Conservation (phyloP, 495 filamentous ascomycete species). For the Chaetomium cochliodes region DNA sequence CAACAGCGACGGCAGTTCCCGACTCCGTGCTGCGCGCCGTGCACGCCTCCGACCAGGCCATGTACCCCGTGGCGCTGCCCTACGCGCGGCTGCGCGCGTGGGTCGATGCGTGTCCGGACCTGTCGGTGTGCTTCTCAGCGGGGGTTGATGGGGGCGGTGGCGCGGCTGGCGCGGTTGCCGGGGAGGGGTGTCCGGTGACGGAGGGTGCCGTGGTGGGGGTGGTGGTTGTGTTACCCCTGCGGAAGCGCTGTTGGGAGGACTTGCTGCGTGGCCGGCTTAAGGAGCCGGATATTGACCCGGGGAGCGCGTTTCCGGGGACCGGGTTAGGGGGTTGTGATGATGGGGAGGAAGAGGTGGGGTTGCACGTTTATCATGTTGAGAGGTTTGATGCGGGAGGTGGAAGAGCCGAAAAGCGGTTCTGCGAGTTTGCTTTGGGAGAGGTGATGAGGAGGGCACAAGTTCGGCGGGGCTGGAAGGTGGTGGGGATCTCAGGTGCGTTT, state of each 20-base stretch:
- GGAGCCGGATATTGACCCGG: slow-evolving; percentile 66
- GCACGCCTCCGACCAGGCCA: slow-evolving; percentile 38
- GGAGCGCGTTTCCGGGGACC: slow-evolving; percentile 53
- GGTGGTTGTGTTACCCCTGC: slow-evolving; percentile 33
- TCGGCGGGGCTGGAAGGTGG: slow-evolving; percentile 26
- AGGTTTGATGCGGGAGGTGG: slow-evolving; percentile 15
- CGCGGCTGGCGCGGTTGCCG: neutral
- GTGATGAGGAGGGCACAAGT: slow-evolving; percentile 20
- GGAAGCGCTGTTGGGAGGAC: slow-evolving; percentile 39
- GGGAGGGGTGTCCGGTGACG: neutral
- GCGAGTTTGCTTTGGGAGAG: slow-evolving; percentile 29
- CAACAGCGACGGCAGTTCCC: slow-evolving; percentile 4
- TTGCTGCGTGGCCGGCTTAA: slow-evolving; percentile 65
- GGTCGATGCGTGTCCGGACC: slow-evolving; percentile 28
- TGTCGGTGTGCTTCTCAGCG: slow-evolving; percentile 27
- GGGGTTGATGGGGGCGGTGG: neutral
- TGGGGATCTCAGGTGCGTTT: slow-evolving; percentile 34
- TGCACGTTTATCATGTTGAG: slow-evolving; percentile 42
- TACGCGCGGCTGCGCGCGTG: slow-evolving; percentile 32
- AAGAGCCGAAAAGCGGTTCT: slow-evolving; percentile 20
- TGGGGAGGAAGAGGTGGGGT: slow-evolving; percentile 32
- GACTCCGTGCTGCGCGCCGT: slow-evolving; percentile 24
- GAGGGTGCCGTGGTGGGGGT: slow-evolving; percentile 20
- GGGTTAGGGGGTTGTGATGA: neutral
- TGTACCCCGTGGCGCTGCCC: slow-evolving; percentile 37